Base-by-base conservation (phyloP, 2,329 filamentous ascomycete species). In the Ilyonectria robusta region DNA sequence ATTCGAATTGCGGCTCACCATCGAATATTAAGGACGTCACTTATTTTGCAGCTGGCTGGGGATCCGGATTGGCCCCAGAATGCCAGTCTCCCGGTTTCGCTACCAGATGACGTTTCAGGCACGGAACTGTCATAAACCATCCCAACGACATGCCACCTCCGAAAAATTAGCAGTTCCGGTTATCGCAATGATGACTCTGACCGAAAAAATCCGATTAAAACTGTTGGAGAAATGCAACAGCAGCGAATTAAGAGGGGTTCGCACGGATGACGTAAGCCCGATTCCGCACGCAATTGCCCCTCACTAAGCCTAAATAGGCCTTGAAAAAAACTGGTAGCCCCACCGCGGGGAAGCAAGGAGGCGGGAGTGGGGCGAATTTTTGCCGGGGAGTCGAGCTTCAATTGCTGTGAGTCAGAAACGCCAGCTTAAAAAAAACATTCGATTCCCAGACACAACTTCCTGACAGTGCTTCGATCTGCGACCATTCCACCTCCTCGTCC, bases 341-440 rank as follows among this genome's bases (percentile, higher is more conserved):
- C 55, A 59, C 55, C 46, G 62, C 42, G 62, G 56, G 62, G 62
- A 47, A 23, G 3, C 13, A 48, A 51, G 42, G 40, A 15, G 50
- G 61, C 72, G 72, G 72, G 59, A 74, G 71, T 68, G 71, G 71
- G 68, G 72, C 66, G 61, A 70, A 67, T 65, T 68, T 73, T 70
- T 59, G 60, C 72, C 66, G 60, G 63, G 48, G 51, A 44, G 37
- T 66, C 15, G 54, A 72, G 46, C 31, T 66, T 65, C 67, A 73
- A 71, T 48, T 66, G 63, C 71, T 68, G 72, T 74, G 72, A 74
- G 63, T 74, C 72, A 74, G 71, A 60, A 40, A 59, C 21, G 15
- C 33, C 35, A 26, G 13, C 3, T 42, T 53, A 40, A 40, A 53
- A 40, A 53, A 53, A 62, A 33, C 33, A 40, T 55, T 47, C 35